A percentile compares a stretch with the other conserved stretches of the same genome.
These are phyloP conservation scores for Metroxylon sagu DNA, from an alignment of 176 grass and related monocot species.

Conservation along the genomic window DNA sequence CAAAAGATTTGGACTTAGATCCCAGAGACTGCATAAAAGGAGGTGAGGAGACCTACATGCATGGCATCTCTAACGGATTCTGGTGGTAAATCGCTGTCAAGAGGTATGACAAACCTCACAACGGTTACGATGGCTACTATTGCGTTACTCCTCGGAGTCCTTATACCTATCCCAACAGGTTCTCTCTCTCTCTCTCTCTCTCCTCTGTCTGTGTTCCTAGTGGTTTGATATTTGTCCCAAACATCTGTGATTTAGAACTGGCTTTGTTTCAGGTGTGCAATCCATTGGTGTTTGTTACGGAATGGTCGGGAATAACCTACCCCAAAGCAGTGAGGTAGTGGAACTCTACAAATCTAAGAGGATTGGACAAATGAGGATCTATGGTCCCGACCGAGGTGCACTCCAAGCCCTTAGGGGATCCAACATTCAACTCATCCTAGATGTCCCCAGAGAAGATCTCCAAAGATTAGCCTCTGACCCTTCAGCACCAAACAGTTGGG, in stretches of 20 bases:
- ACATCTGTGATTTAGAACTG: not conserved
- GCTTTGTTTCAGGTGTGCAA: not conserved
- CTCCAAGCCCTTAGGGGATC: not conserved
- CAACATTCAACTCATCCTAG: not conserved
- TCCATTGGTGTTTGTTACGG: constrained; percentile 1
- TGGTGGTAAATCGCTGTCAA: no score
- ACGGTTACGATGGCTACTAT: no score
- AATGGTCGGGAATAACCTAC: not conserved
- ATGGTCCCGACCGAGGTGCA: not conserved
- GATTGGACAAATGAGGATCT: not conserved
- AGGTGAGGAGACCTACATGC: no score
- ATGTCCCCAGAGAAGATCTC: not conserved
- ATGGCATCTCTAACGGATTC: no score
- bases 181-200: no score
- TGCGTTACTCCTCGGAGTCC: no score
- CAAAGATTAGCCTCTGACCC: not conserved
- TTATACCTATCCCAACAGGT: no score
- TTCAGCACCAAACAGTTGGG: not conserved
- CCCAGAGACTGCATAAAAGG: no score
- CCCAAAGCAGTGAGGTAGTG: not conserved
- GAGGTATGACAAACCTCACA: no score
- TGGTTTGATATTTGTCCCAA: no score
- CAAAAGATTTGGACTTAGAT: no score
- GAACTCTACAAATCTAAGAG: not conserved
- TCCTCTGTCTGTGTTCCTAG: no score